Percentiles rank a stretch among this genome's conserved stretches.
Evolutionary conservation across 495 filamentous ascomycete species (phyloP).

Genomic region (Neurospora tetraspora): DNA sequence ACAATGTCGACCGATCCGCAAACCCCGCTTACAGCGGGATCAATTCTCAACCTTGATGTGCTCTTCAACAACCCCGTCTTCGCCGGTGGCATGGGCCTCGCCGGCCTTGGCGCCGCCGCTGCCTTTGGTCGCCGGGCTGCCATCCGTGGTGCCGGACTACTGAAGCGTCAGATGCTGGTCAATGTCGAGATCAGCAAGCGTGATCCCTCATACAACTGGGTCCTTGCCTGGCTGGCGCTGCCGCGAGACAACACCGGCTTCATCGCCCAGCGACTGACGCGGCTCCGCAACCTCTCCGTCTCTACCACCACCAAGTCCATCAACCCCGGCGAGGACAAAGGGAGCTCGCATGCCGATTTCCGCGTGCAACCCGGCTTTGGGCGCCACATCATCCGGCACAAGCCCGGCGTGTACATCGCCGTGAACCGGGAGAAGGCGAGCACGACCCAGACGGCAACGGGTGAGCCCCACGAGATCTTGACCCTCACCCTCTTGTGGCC

Average conservation of each 20-base stretch:
- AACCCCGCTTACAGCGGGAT: slow-evolving; percentile 3
- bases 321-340: slow-evolving; percentile 54
- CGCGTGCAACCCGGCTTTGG: slow-evolving; percentile 85
- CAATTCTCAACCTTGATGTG: slow-evolving; percentile 35
- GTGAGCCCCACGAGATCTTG: slow-evolving; percentile 87
- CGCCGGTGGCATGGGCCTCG: slow-evolving; percentile 68
- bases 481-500: slow-evolving; percentile 86
- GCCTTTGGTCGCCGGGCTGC: slow-evolving; percentile 65
- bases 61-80: slow-evolving; percentile 49
- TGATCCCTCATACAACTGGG: slow-evolving; percentile 89
- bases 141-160: slow-evolving; percentile 55
- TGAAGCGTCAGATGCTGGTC: slow-evolving; percentile 80
- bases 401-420: slow-evolving; percentile 67
- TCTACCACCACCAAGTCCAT: slow-evolving; percentile 42
- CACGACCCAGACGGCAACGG: slow-evolving; percentile 59
- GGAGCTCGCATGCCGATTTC: slow-evolving; percentile 67
- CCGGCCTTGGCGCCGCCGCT: slow-evolving; percentile 67
- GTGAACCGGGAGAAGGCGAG: slow-evolving; percentile 76
- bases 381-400: slow-evolving; percentile 74
- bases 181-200: slow-evolving; percentile 90
- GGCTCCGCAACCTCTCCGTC: slow-evolving; percentile 39
- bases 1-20: neutral
- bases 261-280: slow-evolving; percentile 35
- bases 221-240: slow-evolving; percentile 84
- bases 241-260: slow-evolving; percentile 51